Evolutionary conservation across 345 rosid species (phyloP), one percentile per base, ranked within the genome.

Genomic region (Populus davidiana): DNA sequence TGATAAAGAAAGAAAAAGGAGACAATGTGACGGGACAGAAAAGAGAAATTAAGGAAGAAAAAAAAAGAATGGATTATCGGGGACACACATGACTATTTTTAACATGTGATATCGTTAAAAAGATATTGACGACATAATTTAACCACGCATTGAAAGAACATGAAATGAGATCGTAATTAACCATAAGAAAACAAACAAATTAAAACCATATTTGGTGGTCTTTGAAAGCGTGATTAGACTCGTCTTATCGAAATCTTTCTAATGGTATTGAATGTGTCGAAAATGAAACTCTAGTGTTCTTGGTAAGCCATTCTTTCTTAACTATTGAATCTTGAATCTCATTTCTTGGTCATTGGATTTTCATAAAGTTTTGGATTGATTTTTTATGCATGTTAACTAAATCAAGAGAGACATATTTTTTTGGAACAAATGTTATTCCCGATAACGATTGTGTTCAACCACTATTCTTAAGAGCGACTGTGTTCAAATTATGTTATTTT

Each of bases 401-500:
- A 33, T 33, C 4, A 0, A 33, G 36, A 33, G 36, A 1, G 1
- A 33, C 5, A 33, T 33, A 33, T 33, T 33, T 33, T 4, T 4
- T 0, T 4, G 0, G 0, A 5, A 33, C 0, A 33, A 33, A 5
- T 33, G 0, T 4, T 33, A 33, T 33, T 33, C 1, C 0, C 0
- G 0, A 4, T 33, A 33, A 33, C 0, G 0, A 33, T 33, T 4
- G 36, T 4, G 5, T 4, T 33, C 5, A 4, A 4, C 1, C 0
- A 33, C 1, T 33, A 33, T 33, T 33, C 0, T 33, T 33, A 33
- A 4, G 0, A 33, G 0, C 0, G 0, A 0, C 0, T 4, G 5
- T 33, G 5, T 33, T 33, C 35, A 33, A 4, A 4, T 0, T 5
- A 5, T 33, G 36, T 33, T 33, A 33, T 33, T 33, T 33, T 2